A percentile compares a stretch with the other conserved stretches of the same genome.
Conservation (phyloP, 441 rosid species). For the Metrosideros polymorpha region DNA sequence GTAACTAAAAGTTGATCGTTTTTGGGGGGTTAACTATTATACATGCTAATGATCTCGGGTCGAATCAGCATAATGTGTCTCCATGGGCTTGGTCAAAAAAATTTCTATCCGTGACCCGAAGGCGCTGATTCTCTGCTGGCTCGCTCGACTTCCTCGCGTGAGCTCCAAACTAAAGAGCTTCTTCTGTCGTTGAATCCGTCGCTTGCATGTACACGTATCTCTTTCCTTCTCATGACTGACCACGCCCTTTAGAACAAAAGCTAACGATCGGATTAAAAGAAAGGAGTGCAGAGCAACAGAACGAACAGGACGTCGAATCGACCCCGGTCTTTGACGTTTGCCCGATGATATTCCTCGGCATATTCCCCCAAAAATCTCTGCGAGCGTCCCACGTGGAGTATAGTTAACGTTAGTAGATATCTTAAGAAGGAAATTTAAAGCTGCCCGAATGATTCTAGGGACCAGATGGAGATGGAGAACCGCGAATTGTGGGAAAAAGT, state of each 20-base stretch:
- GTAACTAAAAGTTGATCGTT: neutral
- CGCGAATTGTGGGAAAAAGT: neutral
- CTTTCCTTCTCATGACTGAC: neutral
- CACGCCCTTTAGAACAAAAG: neutral
- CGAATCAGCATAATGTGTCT: neutral
- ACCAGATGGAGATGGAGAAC: neutral
- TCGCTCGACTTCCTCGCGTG: neutral
- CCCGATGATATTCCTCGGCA: neutral
- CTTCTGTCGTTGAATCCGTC: neutral
- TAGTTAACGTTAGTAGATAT: neutral
- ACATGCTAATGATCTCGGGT: neutral
- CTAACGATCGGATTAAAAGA: neutral
- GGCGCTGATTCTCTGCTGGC: no score
- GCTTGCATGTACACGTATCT: neutral
- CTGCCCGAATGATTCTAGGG: neutral
- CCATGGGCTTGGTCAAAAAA: neutral
- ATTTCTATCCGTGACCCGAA: neutral
- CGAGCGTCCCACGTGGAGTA: neutral
- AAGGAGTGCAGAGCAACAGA: neutral
- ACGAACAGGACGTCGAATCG: neutral
- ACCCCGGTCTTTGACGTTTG: neutral
- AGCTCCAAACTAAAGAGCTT: neutral
- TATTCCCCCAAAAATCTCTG: neutral
- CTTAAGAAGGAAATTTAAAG: neutral
- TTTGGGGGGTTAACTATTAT: neutral